phyloP scores from a whole-genome alignment of 106 monocot genomes.

The Dendrobium nobile region DNA sequence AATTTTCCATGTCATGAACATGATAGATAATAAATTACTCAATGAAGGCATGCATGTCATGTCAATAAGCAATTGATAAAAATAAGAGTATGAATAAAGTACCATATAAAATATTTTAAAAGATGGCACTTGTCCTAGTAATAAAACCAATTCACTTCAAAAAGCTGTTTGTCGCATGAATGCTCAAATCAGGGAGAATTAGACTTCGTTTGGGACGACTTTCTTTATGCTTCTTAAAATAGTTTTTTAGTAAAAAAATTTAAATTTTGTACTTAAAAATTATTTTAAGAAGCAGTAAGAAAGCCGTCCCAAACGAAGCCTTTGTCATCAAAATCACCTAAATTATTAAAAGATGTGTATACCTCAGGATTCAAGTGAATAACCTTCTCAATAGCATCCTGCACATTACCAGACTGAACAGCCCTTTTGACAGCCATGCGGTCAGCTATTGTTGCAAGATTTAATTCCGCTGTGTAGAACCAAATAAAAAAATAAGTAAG shows the following conservation, averaged over 20 bases:
- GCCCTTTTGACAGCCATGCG: slow-evolving; percentile 96
- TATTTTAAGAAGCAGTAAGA: too few relatives aligned
- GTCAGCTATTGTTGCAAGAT: slow-evolving; percentile 81
- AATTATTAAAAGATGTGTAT: not conserved
- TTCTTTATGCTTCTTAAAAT: too few relatives aligned
- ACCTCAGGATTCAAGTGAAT: slow-evolving; percentile 94
- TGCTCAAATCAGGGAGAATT: not conserved
- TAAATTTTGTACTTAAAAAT: too few relatives aligned
- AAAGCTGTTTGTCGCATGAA: too few relatives aligned
- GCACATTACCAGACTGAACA: slow-evolving; percentile 82
- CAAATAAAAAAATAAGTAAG: not conserved
- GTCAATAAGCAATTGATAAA: not conserved
- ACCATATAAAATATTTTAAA: too few relatives aligned
- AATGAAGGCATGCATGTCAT: not conserved
- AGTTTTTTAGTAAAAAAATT: too few relatives aligned
- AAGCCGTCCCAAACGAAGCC: too few relatives aligned
- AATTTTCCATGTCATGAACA: not conserved
- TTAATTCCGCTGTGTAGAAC: slow-evolving; percentile 59
- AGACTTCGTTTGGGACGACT: too few relatives aligned
- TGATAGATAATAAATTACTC: not conserved
- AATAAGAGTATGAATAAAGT: not conserved
- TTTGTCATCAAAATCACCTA: not conserved
- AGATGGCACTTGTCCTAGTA: too few relatives aligned
- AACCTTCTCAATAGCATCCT: slow-evolving; percentile 92
- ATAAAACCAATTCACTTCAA: too few relatives aligned